Conservation (phyloP, 1,139 yeast genomes). For the Trichomonascaceae sp. region DNA sequence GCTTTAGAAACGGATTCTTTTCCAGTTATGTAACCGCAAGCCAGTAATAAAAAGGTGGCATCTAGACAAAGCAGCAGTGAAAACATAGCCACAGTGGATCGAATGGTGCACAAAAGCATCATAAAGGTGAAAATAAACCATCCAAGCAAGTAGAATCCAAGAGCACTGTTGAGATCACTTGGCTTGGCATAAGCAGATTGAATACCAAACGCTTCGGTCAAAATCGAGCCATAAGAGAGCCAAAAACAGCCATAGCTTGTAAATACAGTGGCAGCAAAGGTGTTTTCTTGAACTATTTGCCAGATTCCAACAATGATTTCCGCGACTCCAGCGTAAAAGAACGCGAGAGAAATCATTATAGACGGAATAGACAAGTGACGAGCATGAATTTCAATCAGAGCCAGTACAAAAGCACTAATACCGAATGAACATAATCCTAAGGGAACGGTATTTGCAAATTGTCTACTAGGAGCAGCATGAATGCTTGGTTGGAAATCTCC, state of each 20-base stretch:
- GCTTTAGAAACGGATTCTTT: slow-evolving; percentile 47
- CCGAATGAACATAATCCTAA: slow-evolving; percentile 82
- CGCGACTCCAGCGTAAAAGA: slow-evolving; percentile 80
- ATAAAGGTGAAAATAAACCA: slow-evolving; percentile 79
- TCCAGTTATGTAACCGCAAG: slow-evolving; percentile 51
- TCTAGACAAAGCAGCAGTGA: slow-evolving; percentile 57
- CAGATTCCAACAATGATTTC: slow-evolving; percentile 73
- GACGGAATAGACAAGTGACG: slow-evolving; percentile 49
- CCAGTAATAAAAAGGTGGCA: slow-evolving; percentile 61
- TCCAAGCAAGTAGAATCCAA: slow-evolving; percentile 69
- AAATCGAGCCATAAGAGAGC: slow-evolving; percentile 70
- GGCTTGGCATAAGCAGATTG: slow-evolving; percentile 44
- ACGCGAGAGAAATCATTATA: slow-evolving; percentile 66
- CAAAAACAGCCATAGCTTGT: slow-evolving; percentile 80
- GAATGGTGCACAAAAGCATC: slow-evolving; percentile 59
- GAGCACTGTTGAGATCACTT: slow-evolving; percentile 44
- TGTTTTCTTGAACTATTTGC: slow-evolving; percentile 64
- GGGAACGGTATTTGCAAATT: slow-evolving; percentile 86
- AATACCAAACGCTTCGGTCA: slow-evolving; percentile 70
- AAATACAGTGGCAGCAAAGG: slow-evolving; percentile 81
- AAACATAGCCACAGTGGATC: slow-evolving; percentile 76
- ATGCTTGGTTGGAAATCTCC: slow-evolving; percentile 65
- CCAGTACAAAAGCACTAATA: slow-evolving; percentile 73
- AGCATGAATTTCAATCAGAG: slow-evolving; percentile 59
- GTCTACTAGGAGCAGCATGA: slow-evolving; percentile 57